These are phyloP conservation scores for Lipomyces orientalis DNA, from an alignment of 805 yeast species.

Conservation along the genomic window DNA sequence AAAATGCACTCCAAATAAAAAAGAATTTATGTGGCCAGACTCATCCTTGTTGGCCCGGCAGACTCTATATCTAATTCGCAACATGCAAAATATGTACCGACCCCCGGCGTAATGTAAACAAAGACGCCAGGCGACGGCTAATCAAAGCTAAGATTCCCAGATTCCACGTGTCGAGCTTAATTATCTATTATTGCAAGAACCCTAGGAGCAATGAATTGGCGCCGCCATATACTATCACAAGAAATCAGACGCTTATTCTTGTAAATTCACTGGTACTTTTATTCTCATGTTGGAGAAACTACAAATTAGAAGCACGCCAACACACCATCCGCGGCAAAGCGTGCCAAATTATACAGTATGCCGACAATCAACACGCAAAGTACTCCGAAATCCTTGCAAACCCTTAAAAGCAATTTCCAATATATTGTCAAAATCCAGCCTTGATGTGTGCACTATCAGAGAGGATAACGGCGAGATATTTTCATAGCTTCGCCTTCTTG, in stretches of 20 bases:
- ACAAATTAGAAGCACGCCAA: neutral
- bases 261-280: neutral
- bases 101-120: neutral
- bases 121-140: too few species aligned
- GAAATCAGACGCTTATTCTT: neutral
- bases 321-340: neutral
- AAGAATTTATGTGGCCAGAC: too few species aligned
- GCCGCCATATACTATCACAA: neutral
- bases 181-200: neutral
- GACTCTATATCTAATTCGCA: neutral
- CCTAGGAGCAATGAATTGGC: neutral
- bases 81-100: neutral
- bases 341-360: neutral
- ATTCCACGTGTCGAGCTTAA: neutral
- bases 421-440: neutral
- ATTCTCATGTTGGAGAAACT: neutral
- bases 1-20: too few species aligned
- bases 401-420: neutral
- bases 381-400: neutral
- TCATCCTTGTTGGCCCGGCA: too few species aligned
- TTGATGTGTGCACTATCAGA: neutral
- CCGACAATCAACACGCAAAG: neutral
- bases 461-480: neutral
- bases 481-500: slow-evolving; percentile 37
- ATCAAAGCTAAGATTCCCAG: too few species aligned